Conservation (phyloP, 345 rosid genomes). For the Eucalyptus fibrosa region DNA sequence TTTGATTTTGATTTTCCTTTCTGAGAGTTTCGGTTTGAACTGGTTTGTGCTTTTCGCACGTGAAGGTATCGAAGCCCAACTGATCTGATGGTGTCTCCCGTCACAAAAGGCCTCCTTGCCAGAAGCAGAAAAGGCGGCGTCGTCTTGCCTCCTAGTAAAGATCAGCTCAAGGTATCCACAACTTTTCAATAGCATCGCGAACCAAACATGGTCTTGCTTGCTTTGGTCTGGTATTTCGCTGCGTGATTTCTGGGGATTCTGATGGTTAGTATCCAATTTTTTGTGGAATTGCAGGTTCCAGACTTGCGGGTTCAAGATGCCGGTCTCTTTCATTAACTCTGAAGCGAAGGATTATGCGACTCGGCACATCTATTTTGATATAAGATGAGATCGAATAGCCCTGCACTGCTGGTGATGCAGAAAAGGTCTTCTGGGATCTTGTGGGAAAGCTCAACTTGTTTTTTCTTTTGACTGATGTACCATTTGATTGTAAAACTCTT, state of each 20-base stretch:
- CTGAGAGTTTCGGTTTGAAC: not conserved
- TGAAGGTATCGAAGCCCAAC: slow-evolving; percentile 78
- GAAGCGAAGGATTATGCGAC: not conserved
- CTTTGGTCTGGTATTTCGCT: not conserved
- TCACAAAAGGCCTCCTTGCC: slow-evolving; percentile 72
- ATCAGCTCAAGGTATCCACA: slow-evolving; percentile 30
- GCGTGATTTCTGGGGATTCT: not conserved
- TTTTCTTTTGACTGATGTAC: not conserved
- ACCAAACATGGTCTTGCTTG: not conserved
- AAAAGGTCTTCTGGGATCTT: not conserved
- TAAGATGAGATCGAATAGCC: not conserved
- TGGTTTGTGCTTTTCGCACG: not conserved
- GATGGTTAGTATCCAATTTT: not conserved
- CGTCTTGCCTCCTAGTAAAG: slow-evolving; percentile 53
- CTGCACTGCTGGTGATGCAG: not conserved
- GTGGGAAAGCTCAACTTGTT: not conserved
- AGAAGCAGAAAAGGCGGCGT: slow-evolving; percentile 46
- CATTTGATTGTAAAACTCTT: not conserved
- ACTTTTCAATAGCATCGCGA: not conserved
- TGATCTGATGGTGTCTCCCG: slow-evolving; percentile 75
- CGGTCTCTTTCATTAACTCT: not conserved
- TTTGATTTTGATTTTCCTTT: not conserved
- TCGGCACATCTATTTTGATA: not conserved
- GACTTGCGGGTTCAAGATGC: slow-evolving; percentile 18
- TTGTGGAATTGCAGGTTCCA: not conserved